phyloP scores from a whole-genome alignment of 2,329 filamentous ascomycete species.

The Ceratocystis eucalypticola region DNA sequence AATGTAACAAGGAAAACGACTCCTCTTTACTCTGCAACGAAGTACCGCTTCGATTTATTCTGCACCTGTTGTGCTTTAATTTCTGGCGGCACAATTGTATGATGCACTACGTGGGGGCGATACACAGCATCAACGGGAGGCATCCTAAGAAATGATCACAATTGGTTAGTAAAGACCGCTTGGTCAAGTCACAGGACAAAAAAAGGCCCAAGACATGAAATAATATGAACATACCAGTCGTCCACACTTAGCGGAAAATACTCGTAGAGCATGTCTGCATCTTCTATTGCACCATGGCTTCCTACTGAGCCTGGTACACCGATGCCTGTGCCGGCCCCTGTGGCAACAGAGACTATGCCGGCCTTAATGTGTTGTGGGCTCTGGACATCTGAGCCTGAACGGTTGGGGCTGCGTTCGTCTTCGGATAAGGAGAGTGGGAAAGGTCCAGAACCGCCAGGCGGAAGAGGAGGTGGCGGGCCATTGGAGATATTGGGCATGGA shows the following conservation, averaged over 20 bases:
- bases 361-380: conserved; percentile 37
- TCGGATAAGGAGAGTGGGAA: conserved; percentile 46
- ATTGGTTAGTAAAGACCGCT: conserved; percentile 19
- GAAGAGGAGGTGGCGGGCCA: neutral
- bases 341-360: conserved; percentile 19
- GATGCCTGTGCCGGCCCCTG: conserved; percentile 19
- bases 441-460: conserved; percentile 22
- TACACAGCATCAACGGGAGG: conserved; percentile 83
- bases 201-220: neutral
- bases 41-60: conserved; percentile 58
- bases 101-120: conserved; percentile 83
- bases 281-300: conserved; percentile 55
- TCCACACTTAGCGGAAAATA: conserved; percentile 87
- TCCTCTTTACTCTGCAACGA: conserved; percentile 44
- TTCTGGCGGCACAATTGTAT: conserved; percentile 58
- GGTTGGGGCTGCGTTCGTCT: conserved; percentile 45
- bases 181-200: neutral
- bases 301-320: conserved; percentile 21
- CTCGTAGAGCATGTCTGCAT: conserved; percentile 76
- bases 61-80: conserved; percentile 54
- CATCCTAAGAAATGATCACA: conserved; percentile 41
- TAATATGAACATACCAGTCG: conserved; percentile 49
- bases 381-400: conserved; percentile 36
- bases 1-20: conserved; percentile 19
- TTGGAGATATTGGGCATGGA: neutral